Evolutionary conservation across 2,329 filamentous ascomycete species (phyloP).

Genomic region (Paradendryphiella salina): DNA sequence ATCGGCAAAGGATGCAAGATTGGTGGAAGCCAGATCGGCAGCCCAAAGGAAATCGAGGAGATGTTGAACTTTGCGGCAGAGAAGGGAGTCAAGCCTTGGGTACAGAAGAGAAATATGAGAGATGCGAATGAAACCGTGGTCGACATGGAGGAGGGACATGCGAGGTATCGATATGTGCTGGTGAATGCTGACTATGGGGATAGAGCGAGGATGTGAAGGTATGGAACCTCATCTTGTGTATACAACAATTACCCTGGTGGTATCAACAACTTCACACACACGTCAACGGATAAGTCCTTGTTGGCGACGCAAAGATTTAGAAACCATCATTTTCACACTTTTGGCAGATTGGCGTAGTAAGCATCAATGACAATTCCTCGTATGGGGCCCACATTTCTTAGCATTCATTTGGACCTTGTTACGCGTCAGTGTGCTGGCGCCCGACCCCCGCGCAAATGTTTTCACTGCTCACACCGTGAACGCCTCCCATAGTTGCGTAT

Average conservation of each 20-base stretch:
- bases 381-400: too few species aligned
- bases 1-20: conserved; percentile 59
- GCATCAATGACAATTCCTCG: too few species aligned
- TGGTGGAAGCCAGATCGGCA: conserved; percentile 54
- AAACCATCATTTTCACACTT: neutral
- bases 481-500: neutral
- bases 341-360: neutral
- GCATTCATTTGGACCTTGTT: too few species aligned
- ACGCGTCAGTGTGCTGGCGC: too few species aligned
- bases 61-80: conserved; percentile 65
- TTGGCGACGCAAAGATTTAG: too few species aligned
- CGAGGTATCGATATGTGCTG: conserved; percentile 49
- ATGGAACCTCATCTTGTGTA: neutral
- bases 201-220: conserved; percentile 30
- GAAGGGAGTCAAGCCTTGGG: conserved; percentile 62
- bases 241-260: neutral
- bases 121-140: conserved; percentile 59
- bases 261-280: neutral
- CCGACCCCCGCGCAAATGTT: too few species aligned
- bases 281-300: neutral
- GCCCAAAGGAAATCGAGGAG: conserved; percentile 61
- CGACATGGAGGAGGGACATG: conserved; percentile 61
- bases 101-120: conserved; percentile 64
- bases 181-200: conserved; percentile 34
- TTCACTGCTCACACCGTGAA: neutral